Base-by-base conservation (phyloP, 306 rosid species). In the Castanea mollissima region DNA sequence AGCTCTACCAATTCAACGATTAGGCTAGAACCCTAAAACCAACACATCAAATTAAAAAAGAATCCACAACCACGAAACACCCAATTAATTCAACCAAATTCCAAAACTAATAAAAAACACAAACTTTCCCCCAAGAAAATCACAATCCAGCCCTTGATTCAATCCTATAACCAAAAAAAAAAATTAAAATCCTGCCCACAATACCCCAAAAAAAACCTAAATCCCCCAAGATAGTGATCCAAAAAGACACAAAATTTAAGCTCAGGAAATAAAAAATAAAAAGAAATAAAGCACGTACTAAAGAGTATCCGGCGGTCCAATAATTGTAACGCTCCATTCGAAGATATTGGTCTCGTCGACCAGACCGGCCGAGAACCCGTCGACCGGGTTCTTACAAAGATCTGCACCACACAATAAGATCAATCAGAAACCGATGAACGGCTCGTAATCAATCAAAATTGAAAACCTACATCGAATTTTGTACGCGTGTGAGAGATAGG, bases 251-350 rank as follows among this genome's bases (percentile, higher is more conserved):
- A 27, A 59, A 77, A 58, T 38, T 35, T 18, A 60, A 2, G 69
- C 62, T 10, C 27, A 78, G 19, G 29, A 20, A 71, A 51, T 49
- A 38, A 38, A 38, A 38, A 38, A 38, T 35, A 35, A 35, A 35
- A 35, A 11, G 52, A 29, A 38, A 15, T 51, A 32, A 44, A 23
- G 69, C 0, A 76, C 92, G 73, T 89, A 95, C 99, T 95, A 95
- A 3, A 92, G 99, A 80, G 99, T 95, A 89, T 95, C 99, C 6
- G 99, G 99, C 11, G 99, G 99, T 56, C 99, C 99, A 86, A 95
- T 95, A 84, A 95, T 78, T 55, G 99, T 95, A 58, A 95, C 99
- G 85, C 99, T 95, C 99, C 99, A 95, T 80, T 95, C 99, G 71
- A 95, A 95, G 71, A 95, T 91, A 87, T 92, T 92, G 77, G 4